Base-by-base conservation (phyloP, 2,329 filamentous ascomycete species). In the Thermothelomyces thermophilus region DNA sequence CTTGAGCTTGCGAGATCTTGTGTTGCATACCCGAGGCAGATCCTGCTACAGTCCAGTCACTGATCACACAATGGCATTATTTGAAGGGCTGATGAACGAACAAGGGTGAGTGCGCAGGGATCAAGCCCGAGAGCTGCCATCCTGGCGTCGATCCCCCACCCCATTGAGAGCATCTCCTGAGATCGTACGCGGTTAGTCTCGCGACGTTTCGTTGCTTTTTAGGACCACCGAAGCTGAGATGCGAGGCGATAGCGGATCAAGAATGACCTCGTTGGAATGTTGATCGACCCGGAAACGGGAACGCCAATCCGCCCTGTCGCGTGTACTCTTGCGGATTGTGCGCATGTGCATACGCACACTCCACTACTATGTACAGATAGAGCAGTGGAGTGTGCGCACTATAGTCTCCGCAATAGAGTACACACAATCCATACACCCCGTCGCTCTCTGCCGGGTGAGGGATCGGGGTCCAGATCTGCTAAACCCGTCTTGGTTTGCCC, bases 1-100 rank as follows among this genome's bases (percentile, higher is more conserved):
- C 41, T 46, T 41, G 13, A 14, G 13, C 41, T 34, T 40, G 36
- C 50, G 22, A 46, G 46, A 52, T 52, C 50, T 52, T 48, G 50
- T 52, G 50, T 52, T 41, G 50, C 50, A 47, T 30, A 24, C 48
- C 48, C 41, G 45, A 17, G 24, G 11, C 20, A 20, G 45, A 52
- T 52, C 41, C 35, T 52, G 50, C 46, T 33, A 41, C 19, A 39
- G 17, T 39, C 34, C 22, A 39, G 36, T 28, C 42, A 33, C 26
- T 6, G 33, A 16, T 16, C 13, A 14, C 30, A 10, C 33, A 35
- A 35, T 35, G 33, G 8, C 33, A 16, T 11, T 16, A 19, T 16
- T 30, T 34, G 13, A 41, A 39, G 28, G 35, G 13, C 42, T 17
- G 9, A 39, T n/a, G 9, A 14, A 35, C 24, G 5, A 19, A 41